A percentile compares a stretch with the other conserved stretches of the same genome.
Conservation (phyloP, 139 green algal genomes). For the Astrephomene gubernaculifera region DNA sequence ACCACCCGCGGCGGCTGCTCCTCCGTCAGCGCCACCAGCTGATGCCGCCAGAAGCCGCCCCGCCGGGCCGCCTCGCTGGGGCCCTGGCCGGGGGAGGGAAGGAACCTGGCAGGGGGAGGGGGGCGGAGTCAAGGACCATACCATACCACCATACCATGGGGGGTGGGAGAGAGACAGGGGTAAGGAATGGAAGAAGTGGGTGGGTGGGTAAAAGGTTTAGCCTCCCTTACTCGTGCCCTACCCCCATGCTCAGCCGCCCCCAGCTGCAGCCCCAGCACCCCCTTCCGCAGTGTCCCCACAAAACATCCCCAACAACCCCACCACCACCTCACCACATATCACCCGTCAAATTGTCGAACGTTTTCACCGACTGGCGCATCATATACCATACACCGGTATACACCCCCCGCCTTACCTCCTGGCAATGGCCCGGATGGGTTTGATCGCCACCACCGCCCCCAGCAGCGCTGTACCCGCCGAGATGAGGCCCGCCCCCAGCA, state of each 20-base stretch:
- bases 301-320: too few relatives aligned
- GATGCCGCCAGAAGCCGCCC: conserved; percentile 60
- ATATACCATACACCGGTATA: too few relatives aligned
- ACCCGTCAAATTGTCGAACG: too few relatives aligned
- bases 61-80: conserved; percentile 49
- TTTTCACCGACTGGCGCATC: too few relatives aligned
- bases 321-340: too few relatives aligned
- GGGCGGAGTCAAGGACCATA: too few relatives aligned
- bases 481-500: conserved; percentile 29
- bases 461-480: conserved; percentile 6
- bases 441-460: conserved; percentile 31
- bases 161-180: neutral
- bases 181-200: neutral
- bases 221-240: too few relatives aligned
- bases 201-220: neutral
- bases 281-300: too few relatives aligned
- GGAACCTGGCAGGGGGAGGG: conserved; percentile 1
- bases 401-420: too few relatives aligned
- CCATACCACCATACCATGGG: too few relatives aligned
- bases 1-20: conserved; percentile 56
- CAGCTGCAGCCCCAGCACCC: too few relatives aligned
- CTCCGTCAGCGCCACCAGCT: conserved; percentile 60
- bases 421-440: conserved; percentile 27
- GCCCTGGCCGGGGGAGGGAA: conserved; percentile 60
- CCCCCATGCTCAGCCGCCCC: too few relatives aligned